Percentiles rank a stretch among this genome's conserved stretches.
These are phyloP conservation scores for Aureobasidium sp. DNA, from an alignment of 2,329 filamentous ascomycete genomes.

Conservation along the genomic window DNA sequence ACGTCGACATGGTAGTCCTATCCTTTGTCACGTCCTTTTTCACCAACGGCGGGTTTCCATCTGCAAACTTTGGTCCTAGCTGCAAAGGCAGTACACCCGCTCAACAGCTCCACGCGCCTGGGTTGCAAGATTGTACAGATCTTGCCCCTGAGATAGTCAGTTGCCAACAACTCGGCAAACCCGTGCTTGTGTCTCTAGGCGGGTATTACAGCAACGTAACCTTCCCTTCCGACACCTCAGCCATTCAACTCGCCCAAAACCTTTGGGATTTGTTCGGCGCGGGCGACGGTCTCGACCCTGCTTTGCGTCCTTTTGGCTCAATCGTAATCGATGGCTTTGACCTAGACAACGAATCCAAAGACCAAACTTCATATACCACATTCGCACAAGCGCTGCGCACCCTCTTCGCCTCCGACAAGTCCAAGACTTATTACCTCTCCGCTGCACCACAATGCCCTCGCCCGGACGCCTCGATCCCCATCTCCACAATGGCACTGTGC, in stretches of 20 bases:
- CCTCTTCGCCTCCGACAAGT: constrained; percentile 24
- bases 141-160: constrained; percentile 29
- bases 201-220: constrained; percentile 25
- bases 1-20: constrained; percentile 34
- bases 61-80: constrained; percentile 30
- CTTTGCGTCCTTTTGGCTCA: constrained; percentile 29
- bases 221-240: constrained; percentile 27
- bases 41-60: constrained; percentile 28
- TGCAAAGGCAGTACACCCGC: constrained; percentile 28
- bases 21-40: constrained; percentile 31
- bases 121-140: constrained; percentile 33
- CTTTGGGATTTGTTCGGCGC: constrained; percentile 35
- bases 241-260: constrained; percentile 26
- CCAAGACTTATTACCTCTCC: constrained; percentile 32
- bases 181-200: constrained; percentile 36
- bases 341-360: constrained; percentile 32
- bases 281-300: constrained; percentile 21
- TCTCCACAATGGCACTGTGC: constrained; percentile 27
- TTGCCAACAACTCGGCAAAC: constrained; percentile 36
- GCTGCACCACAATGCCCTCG: constrained; percentile 36
- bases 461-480: constrained; percentile 33
- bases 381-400: constrained; percentile 30
- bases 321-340: constrained; percentile 34
- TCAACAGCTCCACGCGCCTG: constrained; percentile 32
- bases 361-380: constrained; percentile 24